Evolutionary conservation across 1,284 basidiomycete genomes (phyloP), one percentile per base, ranked within the genome.

Genomic region (Cryptococcus sp.): DNA sequence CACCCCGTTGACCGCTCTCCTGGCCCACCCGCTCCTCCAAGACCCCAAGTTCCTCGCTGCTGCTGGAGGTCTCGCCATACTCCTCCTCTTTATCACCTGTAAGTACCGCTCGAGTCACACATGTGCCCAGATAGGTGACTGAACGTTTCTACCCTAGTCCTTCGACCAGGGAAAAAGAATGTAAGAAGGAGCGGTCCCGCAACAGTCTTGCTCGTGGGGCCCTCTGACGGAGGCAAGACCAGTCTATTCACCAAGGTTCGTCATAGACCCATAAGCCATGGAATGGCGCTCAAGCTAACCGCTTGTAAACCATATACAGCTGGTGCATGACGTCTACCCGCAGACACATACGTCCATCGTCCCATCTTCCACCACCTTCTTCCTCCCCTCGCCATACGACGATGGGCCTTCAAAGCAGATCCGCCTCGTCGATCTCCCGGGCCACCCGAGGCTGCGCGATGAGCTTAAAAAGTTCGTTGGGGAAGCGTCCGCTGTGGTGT

Each of bases 371-470:
- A 64, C 71, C 1, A 66, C 66, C 2, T 60, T 76, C 47, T 46
- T 59, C 15, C 50, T 76, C n/a, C 37, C 59, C 1, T 59, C 65
- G 0, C 63, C 59, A 2, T 50, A 55, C 21, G 62, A 58, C 28
- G 55, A 55, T 8, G 61, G 48, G 0, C 33, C 36, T 9, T 44
- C 49, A 8, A 70, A 69, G 55, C 53, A 52, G 11, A 54, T 76
- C 49, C 56, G 59, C 7, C 55, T 78, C 20, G 61, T 76, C 12
- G 76, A 78, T 49, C 47, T 78, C 1, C 72, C 76, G 5, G 76
- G 76, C n/a, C 76, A 78, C 57, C 71, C 75, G 11, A 65, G 76
- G 46, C 59, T 78, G 24, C 63, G 66, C n/a, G 72, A 75, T 46
- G 66, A 71, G 46, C 57, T 70, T 9, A 62, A 66, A 48, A 63